These are phyloP conservation scores for Plasmopara halstedii DNA, from an alignment of 352 stramenopile species.

Conservation along the genomic window DNA sequence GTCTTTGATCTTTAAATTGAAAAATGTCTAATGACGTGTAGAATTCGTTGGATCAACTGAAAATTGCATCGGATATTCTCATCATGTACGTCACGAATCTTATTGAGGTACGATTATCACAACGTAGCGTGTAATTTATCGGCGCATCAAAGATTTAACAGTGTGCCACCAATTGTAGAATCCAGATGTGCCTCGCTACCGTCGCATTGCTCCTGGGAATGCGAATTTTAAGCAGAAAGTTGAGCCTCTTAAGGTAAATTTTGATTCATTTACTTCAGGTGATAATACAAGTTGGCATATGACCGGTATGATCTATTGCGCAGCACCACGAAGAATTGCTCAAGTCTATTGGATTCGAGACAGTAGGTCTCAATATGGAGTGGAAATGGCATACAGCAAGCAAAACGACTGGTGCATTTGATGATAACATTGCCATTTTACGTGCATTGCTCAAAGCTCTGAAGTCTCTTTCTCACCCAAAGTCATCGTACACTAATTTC, in stretches of 20 bases:
- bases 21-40: constrained; percentile 11
- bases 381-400: constrained; percentile 75
- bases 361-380: constrained; percentile 66
- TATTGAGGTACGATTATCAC: constrained; percentile 40
- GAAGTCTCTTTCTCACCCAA: constrained; percentile 38
- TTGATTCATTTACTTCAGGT: too few relatives aligned
- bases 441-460: constrained; percentile 50
- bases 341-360: constrained; percentile 72
- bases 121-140: too few relatives aligned
- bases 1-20: neutral
- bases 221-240: constrained; percentile 85
- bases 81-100: constrained; percentile 86
- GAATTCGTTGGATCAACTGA: constrained; percentile 67
- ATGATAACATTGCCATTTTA: constrained; percentile 60
- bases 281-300: too few relatives aligned
- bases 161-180: constrained; percentile 34
- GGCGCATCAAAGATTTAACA: too few relatives aligned
- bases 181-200: constrained; percentile 73
- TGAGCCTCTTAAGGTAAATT: constrained; percentile 56
- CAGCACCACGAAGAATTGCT: constrained; percentile 73
- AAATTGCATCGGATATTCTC: constrained; percentile 58
- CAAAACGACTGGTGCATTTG: constrained; percentile 49
- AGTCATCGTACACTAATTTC: constrained; percentile 27
- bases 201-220: constrained; percentile 66
- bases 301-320: too few relatives aligned